Evolutionary conservation across 352 stramenopile genomes (phyloP).

Genomic region (Phytopythium sindhum): DNA sequence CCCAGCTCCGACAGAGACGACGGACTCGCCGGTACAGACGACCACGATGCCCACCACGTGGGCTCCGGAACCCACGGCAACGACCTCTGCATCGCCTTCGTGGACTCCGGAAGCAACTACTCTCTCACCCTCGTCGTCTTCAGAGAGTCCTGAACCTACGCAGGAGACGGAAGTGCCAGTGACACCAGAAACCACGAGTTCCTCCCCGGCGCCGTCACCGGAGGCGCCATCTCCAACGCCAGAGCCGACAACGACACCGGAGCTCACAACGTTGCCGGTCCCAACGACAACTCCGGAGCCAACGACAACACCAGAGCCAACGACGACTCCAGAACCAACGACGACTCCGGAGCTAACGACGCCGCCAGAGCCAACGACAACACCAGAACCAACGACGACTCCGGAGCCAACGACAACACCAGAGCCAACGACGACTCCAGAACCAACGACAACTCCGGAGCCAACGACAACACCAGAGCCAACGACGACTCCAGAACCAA

Average conservation of each 20-base stretch:
- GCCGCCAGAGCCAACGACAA: background rate
- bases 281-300: background rate
- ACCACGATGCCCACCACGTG: background rate
- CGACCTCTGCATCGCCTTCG: background rate
- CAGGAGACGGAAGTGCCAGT: background rate
- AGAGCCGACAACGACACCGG: background rate
- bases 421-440: background rate
- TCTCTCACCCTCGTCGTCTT: background rate
- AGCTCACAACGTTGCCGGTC: background rate
- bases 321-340: background rate
- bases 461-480: background rate
- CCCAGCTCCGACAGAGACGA: slow-evolving; percentile 1
- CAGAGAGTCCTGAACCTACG: background rate
- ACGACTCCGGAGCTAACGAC: slow-evolving; percentile 1
- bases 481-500: background rate
- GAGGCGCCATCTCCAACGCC: background rate
- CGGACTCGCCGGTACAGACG: background rate
- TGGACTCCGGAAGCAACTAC: background rate
- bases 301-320: background rate
- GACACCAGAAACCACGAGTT: background rate
- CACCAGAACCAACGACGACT: background rate
- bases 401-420: slow-evolving; percentile 4
- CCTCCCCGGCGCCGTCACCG: background rate
- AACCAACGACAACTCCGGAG: background rate
- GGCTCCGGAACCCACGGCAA: background rate